Evolutionary conservation across 2,329 filamentous ascomycete species (phyloP), one percentile per base, ranked within the genome.

Genomic region (Fusarium paranaense): DNA sequence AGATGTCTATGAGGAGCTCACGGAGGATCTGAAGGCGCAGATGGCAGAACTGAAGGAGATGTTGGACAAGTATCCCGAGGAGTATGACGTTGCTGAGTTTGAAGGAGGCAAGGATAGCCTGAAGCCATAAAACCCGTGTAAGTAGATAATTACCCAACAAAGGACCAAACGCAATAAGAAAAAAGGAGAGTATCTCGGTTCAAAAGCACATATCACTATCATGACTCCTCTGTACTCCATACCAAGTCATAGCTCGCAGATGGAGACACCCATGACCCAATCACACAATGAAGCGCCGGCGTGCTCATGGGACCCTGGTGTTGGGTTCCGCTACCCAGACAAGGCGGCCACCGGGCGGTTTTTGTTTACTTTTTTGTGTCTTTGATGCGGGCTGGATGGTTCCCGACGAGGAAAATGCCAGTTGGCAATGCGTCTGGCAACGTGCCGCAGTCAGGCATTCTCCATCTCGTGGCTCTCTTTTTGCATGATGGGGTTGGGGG

Each of bases 1-100:
- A 76, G 97, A 97, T 82, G 90, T 98, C 2, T 99, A 98, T 82
- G 95, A 97, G 81, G 90, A 95, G 54, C 77, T 98, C 76, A 98
- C 95, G 0, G 92, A 93, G 56, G 95, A 97, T 77, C 86, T 93
- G 70, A 89, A 87, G 81, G 88, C 85, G 47, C 97, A 99, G 86
- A 95, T 85, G 82, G 71, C 72, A 33, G 89, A 95, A 84, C 85
- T 98, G 78, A 93, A 87, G 80, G 88, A 90, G n/a, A 88, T 98
- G 61, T 80, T 99, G 60, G 91, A 96, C 76, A 91, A 89, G 77
- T 99, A 98, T 84, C 95, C 96, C 0, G 91, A 94, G 38, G 97
- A 99, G 86, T 99, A 99, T 83, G 95, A 98, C 82, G 80, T 97
- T 57, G 87, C 87, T 18, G 90, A 92, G 74, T 95, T 90, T 82